phyloP scores from a whole-genome alignment of 805 yeast species.

The Candida michaelii region DNA sequence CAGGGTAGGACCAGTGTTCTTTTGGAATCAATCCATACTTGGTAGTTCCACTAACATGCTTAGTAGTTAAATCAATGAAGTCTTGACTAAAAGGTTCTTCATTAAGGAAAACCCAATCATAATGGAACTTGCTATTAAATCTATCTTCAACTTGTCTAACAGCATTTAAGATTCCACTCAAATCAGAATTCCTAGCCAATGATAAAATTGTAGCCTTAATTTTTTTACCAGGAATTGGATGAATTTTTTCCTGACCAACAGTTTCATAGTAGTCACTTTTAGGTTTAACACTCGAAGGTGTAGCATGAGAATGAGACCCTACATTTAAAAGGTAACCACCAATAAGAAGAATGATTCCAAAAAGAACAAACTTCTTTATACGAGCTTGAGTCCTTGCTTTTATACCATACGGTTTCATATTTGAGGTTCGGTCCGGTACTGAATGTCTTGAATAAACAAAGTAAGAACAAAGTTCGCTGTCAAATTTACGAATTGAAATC shows the following conservation, averaged over 20 bases:
- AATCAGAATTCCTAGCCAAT: constrained; percentile 71
- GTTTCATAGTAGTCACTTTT: constrained; percentile 3
- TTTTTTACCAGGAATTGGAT: constrained; percentile 38
- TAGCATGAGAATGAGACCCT: constrained; percentile 27
- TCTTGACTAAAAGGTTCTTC: constrained; percentile 83
- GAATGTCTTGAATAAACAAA: no score
- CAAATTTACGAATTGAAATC: no score
- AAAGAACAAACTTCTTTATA: constrained; percentile 33
- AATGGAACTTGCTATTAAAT: constrained; percentile 77
- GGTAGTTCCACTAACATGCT: constrained; percentile 72
- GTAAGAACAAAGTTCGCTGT: no score
- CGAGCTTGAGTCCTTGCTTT: constrained; percentile 35
- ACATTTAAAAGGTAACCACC: constrained; percentile 37
- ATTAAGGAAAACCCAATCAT: constrained; percentile 94
- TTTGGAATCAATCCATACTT: constrained; percentile 75
- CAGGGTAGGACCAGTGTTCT: constrained; percentile 86
- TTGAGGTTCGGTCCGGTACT: neutral
- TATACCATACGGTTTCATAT: neutral
- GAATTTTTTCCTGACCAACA: constrained; percentile 2
- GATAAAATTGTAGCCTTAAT: constrained; percentile 78
- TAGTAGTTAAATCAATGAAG: constrained; percentile 65
- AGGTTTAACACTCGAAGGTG: neutral
- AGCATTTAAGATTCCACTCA: constrained; percentile 58
- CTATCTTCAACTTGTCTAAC: constrained; percentile 83
- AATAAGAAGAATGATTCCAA: constrained; percentile 33